A percentile compares a stretch with the other conserved stretches of the same genome.
These are phyloP conservation scores for Candida coleopterorum DNA, from an alignment of 805 yeast species.

Conservation along the genomic window DNA sequence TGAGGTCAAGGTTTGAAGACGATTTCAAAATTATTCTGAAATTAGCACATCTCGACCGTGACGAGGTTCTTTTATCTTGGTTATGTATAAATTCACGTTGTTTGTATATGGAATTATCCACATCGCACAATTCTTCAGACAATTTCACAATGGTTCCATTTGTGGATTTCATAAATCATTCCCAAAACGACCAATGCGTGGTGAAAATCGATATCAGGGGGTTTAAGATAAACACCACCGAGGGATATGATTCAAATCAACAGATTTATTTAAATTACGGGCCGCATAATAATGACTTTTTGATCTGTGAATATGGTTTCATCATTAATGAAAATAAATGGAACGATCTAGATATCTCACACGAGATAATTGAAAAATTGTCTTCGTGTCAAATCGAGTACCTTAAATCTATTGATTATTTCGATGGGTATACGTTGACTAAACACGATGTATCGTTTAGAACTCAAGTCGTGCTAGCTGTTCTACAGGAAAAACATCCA, in stretches of 20 bases:
- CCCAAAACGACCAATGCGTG: constrained; percentile 46
- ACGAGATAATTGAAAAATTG: constrained; percentile 32
- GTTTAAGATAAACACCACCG: constrained; percentile 43
- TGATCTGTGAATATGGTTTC: constrained; percentile 87
- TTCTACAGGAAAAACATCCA: constrained; percentile 35
- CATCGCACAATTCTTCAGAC: constrained; percentile 46
- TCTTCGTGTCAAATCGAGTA: constrained; percentile 36
- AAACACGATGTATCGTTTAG: constrained; percentile 57
- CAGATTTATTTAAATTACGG: constrained; percentile 80
- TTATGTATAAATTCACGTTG: constrained; percentile 89
- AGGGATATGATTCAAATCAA: constrained; percentile 31
- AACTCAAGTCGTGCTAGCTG: constrained; percentile 70
- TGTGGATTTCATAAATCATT: constrained; percentile 85
- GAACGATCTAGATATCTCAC: constrained; percentile 66
- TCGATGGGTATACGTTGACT: constrained; percentile 69
- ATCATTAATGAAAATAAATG: constrained; percentile 52
- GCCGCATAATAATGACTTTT: constrained; percentile 78
- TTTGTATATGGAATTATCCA: constrained; percentile 66
- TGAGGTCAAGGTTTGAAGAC: constrained; percentile 34
- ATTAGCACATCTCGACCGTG: constrained; percentile 15
- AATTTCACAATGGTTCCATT: constrained; percentile 89
- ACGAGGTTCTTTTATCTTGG: constrained; percentile 66
- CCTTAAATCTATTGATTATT: constrained; percentile 52
- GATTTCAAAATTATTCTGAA: constrained; percentile 41
- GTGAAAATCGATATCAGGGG: constrained; percentile 44